A percentile compares a stretch with the other conserved stretches of the same genome.
These are phyloP conservation scores for Aspergillus steynii DNA, from an alignment of 495 filamentous ascomycete genomes.

Conservation along the genomic window DNA sequence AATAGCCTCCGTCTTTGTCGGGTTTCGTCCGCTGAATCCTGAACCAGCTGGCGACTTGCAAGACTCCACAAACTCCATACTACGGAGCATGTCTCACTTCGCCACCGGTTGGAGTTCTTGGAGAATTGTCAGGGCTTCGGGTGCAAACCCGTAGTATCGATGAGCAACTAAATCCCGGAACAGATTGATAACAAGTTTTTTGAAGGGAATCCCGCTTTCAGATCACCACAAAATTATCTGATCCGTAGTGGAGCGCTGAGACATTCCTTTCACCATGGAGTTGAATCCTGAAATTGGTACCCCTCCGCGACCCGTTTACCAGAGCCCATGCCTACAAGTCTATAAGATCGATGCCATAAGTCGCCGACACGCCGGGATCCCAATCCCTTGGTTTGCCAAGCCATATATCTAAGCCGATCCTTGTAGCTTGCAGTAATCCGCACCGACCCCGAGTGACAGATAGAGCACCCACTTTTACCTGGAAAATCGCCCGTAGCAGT, in stretches of 20 bases:
- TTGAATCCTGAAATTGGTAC: background rate
- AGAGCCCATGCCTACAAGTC: background rate
- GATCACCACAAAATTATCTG: conserved; percentile 14
- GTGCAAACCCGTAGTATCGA: background rate
- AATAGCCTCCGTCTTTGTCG: background rate
- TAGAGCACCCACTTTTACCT: background rate
- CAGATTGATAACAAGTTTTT: background rate
- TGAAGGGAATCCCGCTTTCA: background rate
- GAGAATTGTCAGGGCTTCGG: background rate
- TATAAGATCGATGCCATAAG: background rate
- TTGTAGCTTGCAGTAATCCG: conserved; percentile 5
- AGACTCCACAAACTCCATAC: background rate
- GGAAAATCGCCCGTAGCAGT: background rate
- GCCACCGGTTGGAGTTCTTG: background rate
- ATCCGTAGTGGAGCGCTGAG: conserved; percentile 17
- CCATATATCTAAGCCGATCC: background rate
- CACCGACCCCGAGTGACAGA: background rate
- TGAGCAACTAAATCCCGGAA: background rate
- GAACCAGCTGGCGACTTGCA: background rate
- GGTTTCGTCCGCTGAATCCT: background rate
- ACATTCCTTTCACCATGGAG: background rate
- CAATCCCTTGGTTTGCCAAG: background rate
- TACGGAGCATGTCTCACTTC: background rate
- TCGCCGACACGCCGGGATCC: background rate
- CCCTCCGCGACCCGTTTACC: background rate